Evolutionary conservation across 2,329 filamentous ascomycete genomes (phyloP).

Genomic region (Colletotrichum chrysophilum): DNA sequence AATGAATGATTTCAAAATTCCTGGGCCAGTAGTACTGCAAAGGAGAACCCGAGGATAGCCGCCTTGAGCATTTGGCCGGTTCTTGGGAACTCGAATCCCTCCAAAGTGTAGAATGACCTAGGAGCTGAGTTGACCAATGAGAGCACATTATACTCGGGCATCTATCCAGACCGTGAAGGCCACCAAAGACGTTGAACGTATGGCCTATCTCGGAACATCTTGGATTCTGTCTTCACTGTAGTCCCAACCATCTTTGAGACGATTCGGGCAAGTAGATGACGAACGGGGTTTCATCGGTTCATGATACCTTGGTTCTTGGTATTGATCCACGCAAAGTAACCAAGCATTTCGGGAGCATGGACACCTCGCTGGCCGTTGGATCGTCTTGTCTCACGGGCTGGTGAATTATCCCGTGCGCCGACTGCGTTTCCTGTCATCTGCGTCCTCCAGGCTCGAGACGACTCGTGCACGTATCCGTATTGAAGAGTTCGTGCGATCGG

Average conservation of each 20-base stretch:
- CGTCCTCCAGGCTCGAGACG: neutral
- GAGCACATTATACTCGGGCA: neutral
- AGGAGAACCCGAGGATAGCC: neutral
- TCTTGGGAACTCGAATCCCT: neutral
- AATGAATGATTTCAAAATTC: neutral
- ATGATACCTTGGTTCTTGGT: neutral
- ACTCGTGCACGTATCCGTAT: neutral
- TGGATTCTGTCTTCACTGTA: too few species aligned
- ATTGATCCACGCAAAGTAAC: neutral
- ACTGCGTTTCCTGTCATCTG: neutral
- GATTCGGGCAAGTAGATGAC: rapidly evolving
- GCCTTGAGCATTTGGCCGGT: neutral
- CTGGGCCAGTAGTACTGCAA: neutral
- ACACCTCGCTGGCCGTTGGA: neutral
- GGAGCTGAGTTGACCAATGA: neutral
- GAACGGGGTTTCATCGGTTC: neutral
- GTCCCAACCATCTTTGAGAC: too few species aligned
- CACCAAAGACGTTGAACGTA: neutral
- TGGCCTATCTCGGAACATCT: neutral
- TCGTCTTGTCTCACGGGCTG: neutral
- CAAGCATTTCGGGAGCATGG: neutral
- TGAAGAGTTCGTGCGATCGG: neutral
- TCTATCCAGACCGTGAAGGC: neutral
- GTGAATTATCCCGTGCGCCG: neutral
- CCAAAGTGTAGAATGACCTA: neutral